A percentile compares a stretch with the other conserved stretches of the same genome.
Conservation (phyloP, 345 rosid genomes). For the Isatis tinctoria region DNA sequence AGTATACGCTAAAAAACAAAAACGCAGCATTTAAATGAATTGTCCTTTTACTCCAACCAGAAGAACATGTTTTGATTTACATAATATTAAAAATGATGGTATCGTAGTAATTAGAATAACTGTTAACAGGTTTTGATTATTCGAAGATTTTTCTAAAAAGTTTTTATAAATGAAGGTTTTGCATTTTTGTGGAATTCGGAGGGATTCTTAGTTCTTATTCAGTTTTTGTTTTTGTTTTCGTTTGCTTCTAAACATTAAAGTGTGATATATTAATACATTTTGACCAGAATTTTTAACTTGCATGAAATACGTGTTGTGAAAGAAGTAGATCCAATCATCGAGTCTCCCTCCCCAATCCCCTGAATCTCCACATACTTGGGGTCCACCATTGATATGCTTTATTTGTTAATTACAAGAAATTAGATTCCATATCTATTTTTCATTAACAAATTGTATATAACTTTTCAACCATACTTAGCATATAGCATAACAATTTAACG, state of each 20-base stretch:
- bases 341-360: neutral
- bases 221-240: neutral
- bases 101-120: neutral
- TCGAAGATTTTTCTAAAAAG: neutral
- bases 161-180: neutral
- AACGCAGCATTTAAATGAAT: neutral
- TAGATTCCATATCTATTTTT: neutral
- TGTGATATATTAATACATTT: neutral
- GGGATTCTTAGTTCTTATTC: neutral
- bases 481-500: neutral
- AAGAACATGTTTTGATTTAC: neutral
- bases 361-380: neutral
- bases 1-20: too few species aligned
- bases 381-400: neutral
- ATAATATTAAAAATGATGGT: neutral
- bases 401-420: neutral
- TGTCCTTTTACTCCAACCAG: neutral
- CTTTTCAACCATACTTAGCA: neutral
- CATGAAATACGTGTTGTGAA: neutral
- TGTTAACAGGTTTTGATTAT: neutral
- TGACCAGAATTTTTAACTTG: neutral
- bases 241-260: neutral
- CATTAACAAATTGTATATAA: neutral
- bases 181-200: neutral
- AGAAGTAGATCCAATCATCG: conserved; percentile 1